Percentiles rank a stretch among this genome's conserved stretches.
Conservation (phyloP, 495 filamentous ascomycete species). For the Cercophora newfieldiana region DNA sequence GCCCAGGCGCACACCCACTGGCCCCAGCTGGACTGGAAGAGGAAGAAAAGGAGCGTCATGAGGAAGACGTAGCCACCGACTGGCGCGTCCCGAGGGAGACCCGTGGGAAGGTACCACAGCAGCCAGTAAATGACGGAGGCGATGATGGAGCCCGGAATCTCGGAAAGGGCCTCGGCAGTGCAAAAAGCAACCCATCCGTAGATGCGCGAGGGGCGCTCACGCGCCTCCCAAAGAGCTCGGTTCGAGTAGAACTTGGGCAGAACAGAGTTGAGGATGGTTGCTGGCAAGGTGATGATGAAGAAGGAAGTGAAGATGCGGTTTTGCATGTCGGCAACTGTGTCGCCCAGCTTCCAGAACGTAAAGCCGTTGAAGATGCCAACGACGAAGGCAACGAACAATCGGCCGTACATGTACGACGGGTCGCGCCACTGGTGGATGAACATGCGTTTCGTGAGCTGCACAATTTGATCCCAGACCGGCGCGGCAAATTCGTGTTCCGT, state of each 20-base stretch:
- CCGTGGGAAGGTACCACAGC: constrained; percentile 78
- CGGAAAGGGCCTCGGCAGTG: constrained; percentile 71
- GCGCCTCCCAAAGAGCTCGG: constrained; percentile 70
- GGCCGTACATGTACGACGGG: constrained; percentile 72
- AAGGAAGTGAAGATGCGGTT: constrained; percentile 79
- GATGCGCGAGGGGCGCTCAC: constrained; percentile 74
- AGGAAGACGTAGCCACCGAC: constrained; percentile 80
- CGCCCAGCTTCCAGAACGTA: constrained; percentile 76
- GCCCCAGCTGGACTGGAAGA: constrained; percentile 76
- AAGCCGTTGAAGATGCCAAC: constrained; percentile 79
- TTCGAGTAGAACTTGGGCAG: constrained; percentile 83
- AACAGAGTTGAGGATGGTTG: constrained; percentile 70
- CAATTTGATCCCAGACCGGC: constrained; percentile 43
- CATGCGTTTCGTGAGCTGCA: constrained; percentile 57
- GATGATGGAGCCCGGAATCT: constrained; percentile 71
- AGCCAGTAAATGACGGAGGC: constrained; percentile 67
- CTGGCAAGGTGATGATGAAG: constrained; percentile 71
- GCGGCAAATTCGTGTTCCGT: constrained; percentile 39
- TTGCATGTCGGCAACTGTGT: constrained; percentile 69
- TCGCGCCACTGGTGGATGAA: constrained; percentile 80
- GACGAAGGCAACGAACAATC: constrained; percentile 53
- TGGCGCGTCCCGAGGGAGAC: constrained; percentile 62
- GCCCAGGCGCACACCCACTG: constrained; percentile 86
- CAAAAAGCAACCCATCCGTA: constrained; percentile 85
- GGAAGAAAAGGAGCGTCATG: constrained; percentile 78